Percentiles rank a stretch among this genome's conserved stretches.
phyloP scores from a whole-genome alignment of 2,329 filamentous ascomycete species.

The Aspergillus luchuensis region DNA sequence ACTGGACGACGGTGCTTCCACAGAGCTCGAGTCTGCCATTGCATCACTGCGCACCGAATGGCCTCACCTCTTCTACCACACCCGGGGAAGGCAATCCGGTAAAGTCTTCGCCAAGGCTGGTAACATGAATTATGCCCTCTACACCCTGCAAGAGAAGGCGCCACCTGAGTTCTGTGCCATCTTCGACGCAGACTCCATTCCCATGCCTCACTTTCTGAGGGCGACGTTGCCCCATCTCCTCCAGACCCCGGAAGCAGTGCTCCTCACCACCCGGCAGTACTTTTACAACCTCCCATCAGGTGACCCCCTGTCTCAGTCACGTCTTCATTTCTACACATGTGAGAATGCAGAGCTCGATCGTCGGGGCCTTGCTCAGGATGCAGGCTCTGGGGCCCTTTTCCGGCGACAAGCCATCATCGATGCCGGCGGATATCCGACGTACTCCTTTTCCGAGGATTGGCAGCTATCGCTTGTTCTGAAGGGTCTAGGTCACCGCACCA shows the following conservation, averaged over 20 bases:
- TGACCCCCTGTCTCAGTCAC: constrained; percentile 35
- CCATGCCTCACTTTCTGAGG: constrained; percentile 38
- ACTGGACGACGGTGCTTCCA: constrained; percentile 57
- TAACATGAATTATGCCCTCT: constrained; percentile 41
- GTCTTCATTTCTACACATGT: constrained; percentile 36
- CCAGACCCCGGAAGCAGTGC: constrained; percentile 26
- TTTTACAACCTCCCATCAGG: constrained; percentile 37
- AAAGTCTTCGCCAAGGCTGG: constrained; percentile 40
- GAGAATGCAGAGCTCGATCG: constrained; percentile 36
- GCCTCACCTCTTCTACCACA: constrained; percentile 57
- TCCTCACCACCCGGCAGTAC: constrained; percentile 39
- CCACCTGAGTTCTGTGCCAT: constrained; percentile 36
- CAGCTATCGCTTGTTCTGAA: constrained; percentile 36
- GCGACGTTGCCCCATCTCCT: constrained; percentile 41
- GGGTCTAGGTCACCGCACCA: constrained; percentile 31
- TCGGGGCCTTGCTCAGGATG: constrained; percentile 32
- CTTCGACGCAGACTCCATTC: constrained; percentile 42
- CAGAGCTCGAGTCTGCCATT: constrained; percentile 44
- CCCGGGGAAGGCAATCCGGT: constrained; percentile 48
- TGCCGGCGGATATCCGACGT: constrained; percentile 37
- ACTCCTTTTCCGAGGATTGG: constrained; percentile 40
- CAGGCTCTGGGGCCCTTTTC: constrained; percentile 39
- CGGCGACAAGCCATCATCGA: constrained; percentile 33
- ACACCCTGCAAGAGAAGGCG: constrained; percentile 23
- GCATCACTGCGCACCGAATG: constrained; percentile 43